phyloP scores from a whole-genome alignment of 2,329 filamentous ascomycete species.

The Trichoderma endophyticum region DNA sequence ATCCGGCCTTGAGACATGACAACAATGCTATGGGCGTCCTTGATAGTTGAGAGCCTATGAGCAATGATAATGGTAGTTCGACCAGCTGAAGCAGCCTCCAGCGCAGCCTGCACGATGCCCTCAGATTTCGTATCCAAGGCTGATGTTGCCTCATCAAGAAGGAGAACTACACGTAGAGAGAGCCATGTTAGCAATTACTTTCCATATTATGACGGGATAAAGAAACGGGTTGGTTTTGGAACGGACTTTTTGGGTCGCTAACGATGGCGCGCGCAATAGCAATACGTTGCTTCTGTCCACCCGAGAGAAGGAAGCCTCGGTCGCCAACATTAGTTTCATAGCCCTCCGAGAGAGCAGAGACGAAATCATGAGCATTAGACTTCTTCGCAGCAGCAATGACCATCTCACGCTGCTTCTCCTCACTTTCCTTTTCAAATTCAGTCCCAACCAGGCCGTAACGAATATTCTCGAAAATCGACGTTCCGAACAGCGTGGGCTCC shows the following conservation, averaged over 20 bases:
- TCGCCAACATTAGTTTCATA: conserved; percentile 97
- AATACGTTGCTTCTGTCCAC: conserved; percentile 95
- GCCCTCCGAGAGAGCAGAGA: conserved; percentile 74
- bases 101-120: conserved; percentile 86
- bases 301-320: conserved; percentile 85
- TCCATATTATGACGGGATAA: neutral
- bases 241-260: conserved; percentile 74
- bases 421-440: conserved; percentile 60
- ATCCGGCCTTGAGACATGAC: conserved; percentile 86
- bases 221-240: neutral
- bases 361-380: conserved; percentile 93
- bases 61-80: conserved; percentile 96
- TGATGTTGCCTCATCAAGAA: conserved; percentile 93
- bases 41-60: conserved; percentile 91
- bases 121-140: conserved; percentile 93
- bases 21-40: conserved; percentile 90
- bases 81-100: conserved; percentile 80
- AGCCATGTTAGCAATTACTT: neutral
- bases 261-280: conserved; percentile 90
- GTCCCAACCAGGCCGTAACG: conserved; percentile 87
- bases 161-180: conserved; percentile 53
- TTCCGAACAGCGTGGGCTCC: conserved; percentile 86
- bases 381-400: conserved; percentile 80
- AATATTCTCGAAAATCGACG: conserved; percentile 87
- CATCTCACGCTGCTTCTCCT: conserved; percentile 66